Conservation (phyloP, 2,329 filamentous ascomycete species). For the Xylaria sp. region DNA sequence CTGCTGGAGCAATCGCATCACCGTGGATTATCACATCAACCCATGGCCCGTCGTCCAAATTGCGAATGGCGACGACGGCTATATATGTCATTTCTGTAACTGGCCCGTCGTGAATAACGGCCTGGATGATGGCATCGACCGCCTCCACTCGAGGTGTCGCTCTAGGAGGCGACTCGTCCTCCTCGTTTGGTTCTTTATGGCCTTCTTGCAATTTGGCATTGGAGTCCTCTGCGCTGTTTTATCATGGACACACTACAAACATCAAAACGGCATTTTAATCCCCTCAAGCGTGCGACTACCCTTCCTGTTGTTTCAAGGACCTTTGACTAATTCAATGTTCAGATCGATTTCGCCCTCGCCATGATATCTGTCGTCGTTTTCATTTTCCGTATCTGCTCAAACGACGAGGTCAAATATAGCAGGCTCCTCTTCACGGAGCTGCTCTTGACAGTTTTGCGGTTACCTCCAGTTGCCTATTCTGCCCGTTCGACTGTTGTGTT, state of each 20-base stretch:
- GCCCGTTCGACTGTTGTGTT: constrained; percentile 45
- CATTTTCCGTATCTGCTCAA: constrained; percentile 44
- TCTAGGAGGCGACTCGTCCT: constrained; percentile 44
- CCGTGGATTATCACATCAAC: constrained; percentile 45
- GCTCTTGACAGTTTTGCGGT: constrained; percentile 46
- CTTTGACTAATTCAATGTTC: constrained; percentile 34
- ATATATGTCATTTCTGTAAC: constrained; percentile 50
- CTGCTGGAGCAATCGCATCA: constrained; percentile 46
- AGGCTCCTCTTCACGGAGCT: constrained; percentile 46
- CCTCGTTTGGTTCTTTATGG: constrained; percentile 47
- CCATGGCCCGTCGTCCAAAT: constrained; percentile 47
- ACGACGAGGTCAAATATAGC: constrained; percentile 45
- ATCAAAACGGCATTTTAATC: constrained; percentile 42
- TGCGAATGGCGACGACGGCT: constrained; percentile 46
- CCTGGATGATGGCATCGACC: constrained; percentile 39
- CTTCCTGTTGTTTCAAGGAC: not conserved
- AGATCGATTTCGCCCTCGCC: constrained; percentile 49
- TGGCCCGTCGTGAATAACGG: constrained; percentile 46
- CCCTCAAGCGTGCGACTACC: constrained; percentile 45
- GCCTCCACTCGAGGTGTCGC: constrained; percentile 45
- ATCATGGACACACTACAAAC: constrained; percentile 47
- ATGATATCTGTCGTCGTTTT: constrained; percentile 46
- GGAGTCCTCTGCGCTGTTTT: constrained; percentile 47
- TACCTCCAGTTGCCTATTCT: constrained; percentile 48
- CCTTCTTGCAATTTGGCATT: constrained; percentile 48